Base-by-base conservation (phyloP, 108 stramenopile species). In the Stephanodiscus minutulus region DNA sequence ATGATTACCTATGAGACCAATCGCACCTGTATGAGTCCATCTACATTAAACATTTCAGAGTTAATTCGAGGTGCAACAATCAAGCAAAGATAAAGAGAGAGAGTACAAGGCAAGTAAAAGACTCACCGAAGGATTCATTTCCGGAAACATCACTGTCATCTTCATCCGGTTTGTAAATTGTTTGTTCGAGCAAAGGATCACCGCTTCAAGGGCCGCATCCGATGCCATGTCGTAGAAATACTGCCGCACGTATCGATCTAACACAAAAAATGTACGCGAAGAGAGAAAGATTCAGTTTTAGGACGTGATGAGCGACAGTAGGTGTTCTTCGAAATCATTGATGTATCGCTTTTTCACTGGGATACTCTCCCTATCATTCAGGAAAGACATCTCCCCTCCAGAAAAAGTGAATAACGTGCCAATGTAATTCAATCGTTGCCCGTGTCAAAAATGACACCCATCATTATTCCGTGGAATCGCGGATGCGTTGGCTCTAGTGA, bases 161-260 rank as follows among this genome's bases (percentile, higher is more conserved):
- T 90, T 85, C 90, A 94, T 90, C 21, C 93, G 84, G 65, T 94
- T 88, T 31, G 84, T 78, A 17, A 89, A 74, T 37, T 84, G 79
- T 44, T 80, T 83, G 13, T 88, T 53, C 10, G 87, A 87, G 66
- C 90, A 94, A 36, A 82, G 48, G 31, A 87, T 58, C n/a, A 77
- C 85, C 22, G 93, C 93, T 37, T 94, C 83, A 35, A 87, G 62
- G 18, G 83, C 76, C 13, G 92, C 90, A 31, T 87, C 70, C 0
- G 90, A 79, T 10, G 87, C 90, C 83, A 88, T 83, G 20, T 88
- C 81, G 57, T 93, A 93, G 70, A 93, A 93, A 52, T 93, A 93
- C 54, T 90, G 63, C 24, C 92, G 82, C 10, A 93, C 90, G 72
- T 82, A 93, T 21, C 90, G 82, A 83, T 93, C 78, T 79, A 44